Evolutionary conservation across 805 yeast species (phyloP), one percentile per base, ranked within the genome.

Genomic region (Trichomonascus vanleenenianus): DNA sequence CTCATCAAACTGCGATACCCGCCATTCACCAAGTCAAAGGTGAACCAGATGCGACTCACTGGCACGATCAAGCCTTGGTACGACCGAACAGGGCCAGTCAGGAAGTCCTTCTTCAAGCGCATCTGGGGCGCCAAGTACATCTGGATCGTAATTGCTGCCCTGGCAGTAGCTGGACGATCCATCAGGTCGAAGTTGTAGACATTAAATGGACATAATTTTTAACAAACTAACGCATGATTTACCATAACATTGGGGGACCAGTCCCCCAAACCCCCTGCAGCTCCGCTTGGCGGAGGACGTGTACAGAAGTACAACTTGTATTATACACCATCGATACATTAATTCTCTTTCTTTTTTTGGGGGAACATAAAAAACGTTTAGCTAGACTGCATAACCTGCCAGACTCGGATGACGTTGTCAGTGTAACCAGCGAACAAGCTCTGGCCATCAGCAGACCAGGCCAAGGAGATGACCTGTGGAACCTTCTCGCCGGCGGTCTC

Each of bases 361-460:
- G 19, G n/a, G 8, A 19, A 12, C 19, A 30, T 30, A 14, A 35
- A 16, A 14, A 27, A 30, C 34, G 31, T 42, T 50, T 54, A 59
- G 50, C 50, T 56, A 40, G 66, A 54, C 51, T 63, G 86, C 97
- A 93, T 93, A 66, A 93, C 96, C 83, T 93, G 97, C 98, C 98
- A 93, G 75, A 93, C 99, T 79, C 99, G 91, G 81, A 93, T 91
- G 71, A 85, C 81, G 81, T 86, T 86, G 77, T 93, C 99, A 68
- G 97, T 89, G 96, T 93, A 93, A 81, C 99, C 99, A 65, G 97
- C 96, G 72, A 87, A 93, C 75, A 93, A 81, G 84, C 84, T 87
- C 81, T 91, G 97, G 73, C 98, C 98, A 66, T 93, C 98, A 74
- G 96, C 91, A 65, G 97, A 89, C 99, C 99, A 93, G 72, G 97